Evolutionary conservation across 345 rosid genomes (phyloP), one percentile per base, ranked within the genome.

Genomic region (Salix dunnii): DNA sequence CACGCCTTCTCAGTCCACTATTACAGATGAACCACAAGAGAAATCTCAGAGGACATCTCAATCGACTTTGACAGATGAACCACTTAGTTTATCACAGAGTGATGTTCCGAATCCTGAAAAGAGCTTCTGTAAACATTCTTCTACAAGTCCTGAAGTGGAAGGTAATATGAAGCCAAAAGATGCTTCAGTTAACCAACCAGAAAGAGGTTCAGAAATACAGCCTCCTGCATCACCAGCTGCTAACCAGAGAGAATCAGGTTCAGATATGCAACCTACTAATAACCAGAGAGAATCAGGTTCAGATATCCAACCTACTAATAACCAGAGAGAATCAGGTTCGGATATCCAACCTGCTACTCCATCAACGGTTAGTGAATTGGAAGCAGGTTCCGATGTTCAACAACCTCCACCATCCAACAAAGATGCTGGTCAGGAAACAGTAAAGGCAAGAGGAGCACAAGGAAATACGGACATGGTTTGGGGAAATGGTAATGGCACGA

Each of bases 171-270:
- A 79, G 83, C 85, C 68, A 67, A 83, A 71, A n/a, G 83, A 82
- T 72, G 84, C 40, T 51, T 79, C 90, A 64, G 85, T 87, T 72
- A 90, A 83, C 81, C 91, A 86, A 70, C 75, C 84, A 68, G 88
- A 80, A 80, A 48, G 85, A 17, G 88, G 87, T 74, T 80, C 90
- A 33, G 88, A 87, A 78, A 81, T 87, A 63, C 80, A 76, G 71
- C 88, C 84, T 40, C 74, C 84, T 21, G 81, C 88, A 62, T 87
- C 90, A 20, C 82, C 88, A 27, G 76, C 35, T 20, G 25, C n/a
- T 7, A 76, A 76, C 51, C 20, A 46, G 36, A 18, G 74, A 8
- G 76, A 77, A 53, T 31, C 25, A 21, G 73, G 40, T 46, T 25
- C 79, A 33, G 77, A 77, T 27, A 62, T 62, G 67, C 71, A 61